phyloP scores from a whole-genome alignment of 2,329 filamentous ascomycete species.

The Proliferodiscus dingleyae region DNA sequence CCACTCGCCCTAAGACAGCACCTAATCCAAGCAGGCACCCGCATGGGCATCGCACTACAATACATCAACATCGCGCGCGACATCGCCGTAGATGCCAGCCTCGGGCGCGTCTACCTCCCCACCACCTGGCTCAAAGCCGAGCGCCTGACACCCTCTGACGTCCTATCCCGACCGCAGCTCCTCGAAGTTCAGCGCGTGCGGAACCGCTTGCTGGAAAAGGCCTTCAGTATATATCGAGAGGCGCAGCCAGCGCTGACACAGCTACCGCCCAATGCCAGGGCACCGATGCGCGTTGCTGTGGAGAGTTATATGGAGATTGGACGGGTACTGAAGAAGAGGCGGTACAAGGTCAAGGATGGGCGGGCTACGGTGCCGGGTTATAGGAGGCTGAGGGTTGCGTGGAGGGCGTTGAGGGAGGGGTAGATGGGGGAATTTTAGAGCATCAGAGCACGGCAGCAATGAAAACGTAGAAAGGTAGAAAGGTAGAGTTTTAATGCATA shows the following conservation, averaged over 20 bases:
- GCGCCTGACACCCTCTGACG: constrained; percentile 47
- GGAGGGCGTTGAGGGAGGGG: constrained; percentile 43
- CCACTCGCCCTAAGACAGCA: constrained; percentile 31
- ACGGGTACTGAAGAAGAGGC: constrained; percentile 45
- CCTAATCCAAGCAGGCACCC: constrained; percentile 51
- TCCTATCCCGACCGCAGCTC: constrained; percentile 46
- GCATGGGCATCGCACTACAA: constrained; percentile 71
- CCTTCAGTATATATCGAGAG: constrained; percentile 54
- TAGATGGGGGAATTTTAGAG: no score
- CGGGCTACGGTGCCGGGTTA: constrained; percentile 41
- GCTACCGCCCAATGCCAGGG: constrained; percentile 55
- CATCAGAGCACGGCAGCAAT: no score
- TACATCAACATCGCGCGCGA: constrained; percentile 75
- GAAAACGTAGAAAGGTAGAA: no score
- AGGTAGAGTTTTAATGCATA: no score
- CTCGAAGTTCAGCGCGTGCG: constrained; percentile 46
- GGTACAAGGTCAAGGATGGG: constrained; percentile 38
- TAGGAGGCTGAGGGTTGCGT: constrained; percentile 51
- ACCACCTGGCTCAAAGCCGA: constrained; percentile 56
- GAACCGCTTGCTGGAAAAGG: constrained; percentile 50
- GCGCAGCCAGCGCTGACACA: constrained; percentile 54
- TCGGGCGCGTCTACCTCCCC: constrained; percentile 66
- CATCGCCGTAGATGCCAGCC: constrained; percentile 60
- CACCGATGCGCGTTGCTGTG: constrained; percentile 62
- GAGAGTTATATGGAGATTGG: constrained; percentile 77